These are phyloP conservation scores for Polytrichum commune DNA, from an alignment of 225 moss, liverwort and hornwort genomes.

Conservation along the genomic window DNA sequence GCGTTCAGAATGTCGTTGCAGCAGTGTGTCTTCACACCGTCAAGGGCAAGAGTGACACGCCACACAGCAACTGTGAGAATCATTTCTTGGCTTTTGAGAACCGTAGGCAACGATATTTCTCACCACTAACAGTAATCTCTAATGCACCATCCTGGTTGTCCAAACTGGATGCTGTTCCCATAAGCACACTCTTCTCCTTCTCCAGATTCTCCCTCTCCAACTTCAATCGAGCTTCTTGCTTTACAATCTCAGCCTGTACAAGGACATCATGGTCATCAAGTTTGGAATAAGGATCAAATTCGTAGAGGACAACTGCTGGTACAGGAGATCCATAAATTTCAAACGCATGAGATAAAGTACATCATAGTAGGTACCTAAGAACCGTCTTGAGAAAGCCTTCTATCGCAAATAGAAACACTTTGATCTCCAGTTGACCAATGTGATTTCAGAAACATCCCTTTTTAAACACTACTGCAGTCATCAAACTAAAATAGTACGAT, in stretches of 20 bases:
- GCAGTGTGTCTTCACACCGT: conserved; percentile 31
- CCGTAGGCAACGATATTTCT: conserved; percentile 88
- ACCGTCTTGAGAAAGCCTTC: no score
- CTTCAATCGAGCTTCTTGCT: conserved; percentile 85
- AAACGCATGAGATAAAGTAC: no score
- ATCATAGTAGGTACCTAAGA: no score
- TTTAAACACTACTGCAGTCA: no score
- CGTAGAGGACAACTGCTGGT: no score
- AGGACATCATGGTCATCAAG: neutral
- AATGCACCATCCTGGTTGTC: conserved; percentile 97
- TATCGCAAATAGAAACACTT: no score
- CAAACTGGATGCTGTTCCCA: conserved; percentile 92
- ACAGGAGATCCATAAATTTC: no score
- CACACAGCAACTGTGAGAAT: conserved; percentile 8
- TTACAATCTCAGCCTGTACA: conserved; percentile 75
- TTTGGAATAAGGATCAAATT: no score
- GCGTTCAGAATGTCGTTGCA: conserved; percentile 19
- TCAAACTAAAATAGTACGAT: no score
- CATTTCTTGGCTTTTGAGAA: conserved; percentile 94
- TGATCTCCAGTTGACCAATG: no score
- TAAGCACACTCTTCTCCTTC: conserved; percentile 96
- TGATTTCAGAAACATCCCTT: no score
- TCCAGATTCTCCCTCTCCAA: conserved; percentile 92
- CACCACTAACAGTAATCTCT: conserved; percentile 96
- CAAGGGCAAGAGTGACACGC: conserved; percentile 11